phyloP scores from a whole-genome alignment of 1,284 basidiomycete species.

The Fomes fomentarius region DNA sequence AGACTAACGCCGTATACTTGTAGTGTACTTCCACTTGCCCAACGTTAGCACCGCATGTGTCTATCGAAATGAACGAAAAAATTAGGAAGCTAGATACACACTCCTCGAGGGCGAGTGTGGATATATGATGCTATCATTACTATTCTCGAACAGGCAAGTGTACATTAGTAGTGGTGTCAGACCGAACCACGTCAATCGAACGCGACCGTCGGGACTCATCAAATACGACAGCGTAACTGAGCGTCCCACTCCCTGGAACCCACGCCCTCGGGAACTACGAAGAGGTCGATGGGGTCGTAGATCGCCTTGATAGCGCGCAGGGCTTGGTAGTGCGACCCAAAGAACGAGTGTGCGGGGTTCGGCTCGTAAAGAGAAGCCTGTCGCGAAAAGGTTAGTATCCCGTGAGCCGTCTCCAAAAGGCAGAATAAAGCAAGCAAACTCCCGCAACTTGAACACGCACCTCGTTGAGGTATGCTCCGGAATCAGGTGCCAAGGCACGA shows the following conservation, averaged over 20 bases:
- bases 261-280: slow-evolving; percentile 47
- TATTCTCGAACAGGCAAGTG: no score
- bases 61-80: neutral
- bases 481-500: slow-evolving; percentile 31
- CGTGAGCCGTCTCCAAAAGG: slow-evolving; percentile 41
- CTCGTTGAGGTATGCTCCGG: slow-evolving; percentile 48
- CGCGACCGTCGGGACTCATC: neutral
- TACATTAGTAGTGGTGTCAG: no score
- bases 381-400: slow-evolving; percentile 42
- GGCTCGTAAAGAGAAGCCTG: slow-evolving; percentile 45
- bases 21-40: no score
- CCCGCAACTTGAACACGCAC: slow-evolving; percentile 25
- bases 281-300: slow-evolving; percentile 48
- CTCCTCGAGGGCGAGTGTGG: no score
- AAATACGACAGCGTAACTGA: slow-evolving; percentile 26
- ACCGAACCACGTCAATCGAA: no score
- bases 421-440: slow-evolving; percentile 36
- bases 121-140: no score
- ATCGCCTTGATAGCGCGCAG: slow-evolving; percentile 45
- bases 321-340: slow-evolving; percentile 44
- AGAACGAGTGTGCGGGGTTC: slow-evolving; percentile 44
- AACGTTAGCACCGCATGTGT: no score
- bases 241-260: slow-evolving; percentile 44
- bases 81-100: no score
- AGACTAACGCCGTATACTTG: no score